phyloP scores from a whole-genome alignment of 805 yeast genomes.

The Kodamaea fukazawae region DNA sequence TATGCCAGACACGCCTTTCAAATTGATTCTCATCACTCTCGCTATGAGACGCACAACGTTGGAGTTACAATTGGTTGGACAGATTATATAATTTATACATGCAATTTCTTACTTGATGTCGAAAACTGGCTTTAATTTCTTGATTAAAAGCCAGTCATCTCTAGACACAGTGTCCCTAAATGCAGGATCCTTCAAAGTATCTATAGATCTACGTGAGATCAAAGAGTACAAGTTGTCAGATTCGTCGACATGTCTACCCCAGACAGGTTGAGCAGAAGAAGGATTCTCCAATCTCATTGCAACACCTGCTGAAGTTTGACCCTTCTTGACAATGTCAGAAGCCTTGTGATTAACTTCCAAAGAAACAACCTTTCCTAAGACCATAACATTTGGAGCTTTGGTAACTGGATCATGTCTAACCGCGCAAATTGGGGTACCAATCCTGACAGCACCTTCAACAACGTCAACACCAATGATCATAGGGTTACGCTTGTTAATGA shows the following conservation, averaged over 20 bases:
- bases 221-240: conserved; percentile 86
- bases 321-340: conserved; percentile 76
- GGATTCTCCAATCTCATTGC: conserved; percentile 97
- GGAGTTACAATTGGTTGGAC: neutral
- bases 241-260: conserved; percentile 99
- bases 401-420: conserved; percentile 87
- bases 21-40: no score
- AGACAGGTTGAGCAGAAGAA: conserved; percentile 87
- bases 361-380: conserved; percentile 88
- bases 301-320: conserved; percentile 96
- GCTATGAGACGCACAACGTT: no score
- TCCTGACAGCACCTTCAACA: conserved; percentile 79
- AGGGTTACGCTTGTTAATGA: conserved; percentile 97
- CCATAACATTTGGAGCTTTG: conserved; percentile 62
- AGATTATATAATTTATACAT: conserved; percentile 1
- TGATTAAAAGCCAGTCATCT: conserved; percentile 92
- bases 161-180: conserved; percentile 92
- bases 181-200: conserved; percentile 97
- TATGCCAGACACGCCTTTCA: conserved; percentile 6
- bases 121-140: conserved; percentile 82
- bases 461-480: conserved; percentile 99
- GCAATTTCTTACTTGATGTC: conserved; percentile 59
- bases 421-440: conserved; percentile 95
- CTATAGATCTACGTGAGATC: conserved; percentile 85
- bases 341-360: conserved; percentile 95